These are phyloP conservation scores for Xylariaceae sp. DNA, from an alignment of 2,329 filamentous ascomycete species.

Conservation along the genomic window DNA sequence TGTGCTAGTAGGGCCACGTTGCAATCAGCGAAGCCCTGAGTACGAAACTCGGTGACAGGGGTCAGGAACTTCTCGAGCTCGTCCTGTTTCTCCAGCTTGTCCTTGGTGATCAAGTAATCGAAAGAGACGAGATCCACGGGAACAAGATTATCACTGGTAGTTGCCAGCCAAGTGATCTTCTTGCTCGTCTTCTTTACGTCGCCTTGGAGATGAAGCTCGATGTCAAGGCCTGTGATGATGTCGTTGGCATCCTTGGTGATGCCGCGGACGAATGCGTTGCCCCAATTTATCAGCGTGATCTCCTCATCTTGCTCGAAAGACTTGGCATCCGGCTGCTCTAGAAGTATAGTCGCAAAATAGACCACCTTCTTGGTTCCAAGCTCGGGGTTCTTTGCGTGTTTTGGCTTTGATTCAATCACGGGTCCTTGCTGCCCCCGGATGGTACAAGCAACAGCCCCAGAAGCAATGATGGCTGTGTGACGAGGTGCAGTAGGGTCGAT, in stretches of 20 bases:
- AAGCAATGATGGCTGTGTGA: conserved; percentile 71
- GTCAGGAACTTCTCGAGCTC: conserved; percentile 81
- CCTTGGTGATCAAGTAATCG: conserved; percentile 90
- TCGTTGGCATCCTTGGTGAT: conserved; percentile 59
- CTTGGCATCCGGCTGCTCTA: conserved; percentile 84
- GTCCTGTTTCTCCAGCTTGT: conserved; percentile 85
- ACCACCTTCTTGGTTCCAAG: conserved; percentile 83
- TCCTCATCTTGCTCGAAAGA: conserved; percentile 82
- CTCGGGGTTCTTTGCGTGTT: conserved; percentile 83
- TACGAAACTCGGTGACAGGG: conserved; percentile 60
- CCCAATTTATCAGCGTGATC: conserved; percentile 94
- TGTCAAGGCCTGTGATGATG: conserved; percentile 67
- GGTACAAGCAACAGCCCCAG: conserved; percentile 70
- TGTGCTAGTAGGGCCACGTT: conserved; percentile 9
- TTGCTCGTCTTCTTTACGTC: conserved; percentile 97
- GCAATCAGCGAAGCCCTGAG: conserved; percentile 11
- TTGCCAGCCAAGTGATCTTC: conserved; percentile 90
- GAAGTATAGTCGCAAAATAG: conserved; percentile 72
- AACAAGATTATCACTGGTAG: conserved; percentile 72
- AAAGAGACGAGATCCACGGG: conserved; percentile 86
- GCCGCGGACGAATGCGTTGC: conserved; percentile 78
- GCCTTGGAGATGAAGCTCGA: conserved; percentile 83
- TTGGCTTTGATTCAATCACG: conserved; percentile 68
- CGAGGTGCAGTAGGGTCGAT: conserved; percentile 75
- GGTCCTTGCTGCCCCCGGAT: conserved; percentile 70